These are phyloP conservation scores for Paramecium pentaurelia DNA, from an alignment of 73 alveolate species.

Conservation along the genomic window DNA sequence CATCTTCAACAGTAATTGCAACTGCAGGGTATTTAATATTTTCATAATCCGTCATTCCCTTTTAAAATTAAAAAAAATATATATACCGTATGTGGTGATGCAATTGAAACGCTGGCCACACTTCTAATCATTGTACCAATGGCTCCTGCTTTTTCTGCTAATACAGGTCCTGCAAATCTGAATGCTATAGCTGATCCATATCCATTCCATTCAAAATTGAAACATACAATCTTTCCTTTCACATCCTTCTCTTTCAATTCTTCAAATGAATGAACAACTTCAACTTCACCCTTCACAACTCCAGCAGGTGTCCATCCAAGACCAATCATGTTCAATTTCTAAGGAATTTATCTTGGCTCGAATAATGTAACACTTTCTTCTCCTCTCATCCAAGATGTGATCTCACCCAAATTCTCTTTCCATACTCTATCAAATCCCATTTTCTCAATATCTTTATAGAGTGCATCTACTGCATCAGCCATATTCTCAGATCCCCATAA, in stretches of 20 bases:
- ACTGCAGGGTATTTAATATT: constrained; percentile 45
- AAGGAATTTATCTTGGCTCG: constrained; percentile 45
- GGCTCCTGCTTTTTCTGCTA: constrained; percentile 45
- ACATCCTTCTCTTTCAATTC: constrained; percentile 42
- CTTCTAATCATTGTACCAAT: constrained; percentile 54
- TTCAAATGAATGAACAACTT: constrained; percentile 56
- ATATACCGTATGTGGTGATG: constrained; percentile 58
- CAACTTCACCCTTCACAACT: constrained; percentile 33
- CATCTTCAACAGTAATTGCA: constrained; percentile 59
- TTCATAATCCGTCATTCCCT: constrained; percentile 41
- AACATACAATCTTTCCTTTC: constrained; percentile 51
- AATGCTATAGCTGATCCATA: constrained; percentile 15
- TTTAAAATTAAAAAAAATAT: neutral
- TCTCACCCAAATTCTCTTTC: neutral
- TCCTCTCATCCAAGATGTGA: constrained; percentile 58
- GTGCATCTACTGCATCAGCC: constrained; percentile 9
- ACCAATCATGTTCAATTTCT: constrained; percentile 47
- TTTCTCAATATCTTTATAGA: neutral
- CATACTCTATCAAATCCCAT: constrained; percentile 8
- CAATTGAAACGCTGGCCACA: constrained; percentile 45
- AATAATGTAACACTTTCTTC: constrained; percentile 37
- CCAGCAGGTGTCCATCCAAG: constrained; percentile 46
- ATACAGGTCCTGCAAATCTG: constrained; percentile 27
- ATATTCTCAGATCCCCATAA: constrained; percentile 35
- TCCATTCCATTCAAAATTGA: constrained; percentile 45